These are phyloP conservation scores for Centrapalus pauciflorus DNA, from an alignment of 129 eudicot genomes.

Conservation along the genomic window DNA sequence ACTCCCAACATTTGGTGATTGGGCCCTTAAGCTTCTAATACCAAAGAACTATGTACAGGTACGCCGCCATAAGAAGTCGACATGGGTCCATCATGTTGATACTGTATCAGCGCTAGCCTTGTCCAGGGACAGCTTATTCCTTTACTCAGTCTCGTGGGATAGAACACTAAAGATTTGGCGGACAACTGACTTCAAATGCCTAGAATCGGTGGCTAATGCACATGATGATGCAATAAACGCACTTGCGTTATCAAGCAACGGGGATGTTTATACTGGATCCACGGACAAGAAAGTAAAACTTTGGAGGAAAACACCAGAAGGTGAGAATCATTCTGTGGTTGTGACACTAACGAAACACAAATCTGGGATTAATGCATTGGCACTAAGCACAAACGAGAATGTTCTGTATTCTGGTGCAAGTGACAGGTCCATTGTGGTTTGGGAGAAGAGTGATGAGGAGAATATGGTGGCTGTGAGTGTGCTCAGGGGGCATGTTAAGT, in stretches of 20 bases:
- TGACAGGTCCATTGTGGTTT: constrained; percentile 44
- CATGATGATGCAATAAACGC: constrained; percentile 75
- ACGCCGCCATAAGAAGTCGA: constrained; percentile 49
- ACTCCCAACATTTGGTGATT: constrained; percentile 59
- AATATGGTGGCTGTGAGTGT: constrained; percentile 32
- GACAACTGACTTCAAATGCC: constrained; percentile 57
- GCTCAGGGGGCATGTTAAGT: constrained; percentile 50
- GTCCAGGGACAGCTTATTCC: constrained; percentile 38
- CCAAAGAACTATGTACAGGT: constrained; percentile 56
- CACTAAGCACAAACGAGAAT: constrained; percentile 39
- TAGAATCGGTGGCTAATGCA: constrained; percentile 53
- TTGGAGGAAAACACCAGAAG: constrained; percentile 43
- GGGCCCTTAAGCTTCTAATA: constrained; percentile 32
- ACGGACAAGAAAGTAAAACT: constrained; percentile 47
- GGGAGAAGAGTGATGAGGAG: constrained; percentile 45
- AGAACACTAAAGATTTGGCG: constrained; percentile 62
- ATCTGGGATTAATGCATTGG: constrained; percentile 61
- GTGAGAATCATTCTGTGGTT: constrained; percentile 36
- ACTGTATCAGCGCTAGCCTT: constrained; percentile 60
- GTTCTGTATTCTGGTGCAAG: constrained; percentile 57
- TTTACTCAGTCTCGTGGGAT: constrained; percentile 75
- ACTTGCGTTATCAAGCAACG: constrained; percentile 40
- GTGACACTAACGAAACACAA: constrained; percentile 44
- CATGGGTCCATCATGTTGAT: constrained; percentile 67
- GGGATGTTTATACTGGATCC: constrained; percentile 58